phyloP scores from a whole-genome alignment of 2,329 filamentous ascomycete species.

The Exophiala mesophila region DNA sequence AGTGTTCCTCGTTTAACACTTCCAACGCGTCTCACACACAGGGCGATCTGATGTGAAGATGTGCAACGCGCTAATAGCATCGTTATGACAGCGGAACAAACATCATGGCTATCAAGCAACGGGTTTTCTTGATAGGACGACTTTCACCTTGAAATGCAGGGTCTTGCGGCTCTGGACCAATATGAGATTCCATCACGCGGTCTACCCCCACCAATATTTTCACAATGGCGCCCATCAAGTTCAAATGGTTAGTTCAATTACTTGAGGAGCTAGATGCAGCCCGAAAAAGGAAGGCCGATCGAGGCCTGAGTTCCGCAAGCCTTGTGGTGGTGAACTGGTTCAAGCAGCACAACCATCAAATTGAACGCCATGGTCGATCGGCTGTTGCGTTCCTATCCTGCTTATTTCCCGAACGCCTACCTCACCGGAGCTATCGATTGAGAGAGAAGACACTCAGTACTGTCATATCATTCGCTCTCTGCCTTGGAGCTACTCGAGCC shows the following conservation, averaged over 20 bases:
- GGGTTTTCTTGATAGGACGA: too few species aligned
- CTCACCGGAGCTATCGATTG: conserved; percentile 72
- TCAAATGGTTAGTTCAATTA: conserved; percentile 67
- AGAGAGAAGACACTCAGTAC: conserved; percentile 57
- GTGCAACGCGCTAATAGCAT: too few species aligned
- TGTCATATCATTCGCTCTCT: conserved; percentile 63
- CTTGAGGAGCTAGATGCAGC: conserved; percentile 61
- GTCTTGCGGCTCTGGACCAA: too few species aligned
- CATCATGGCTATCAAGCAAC: too few species aligned
- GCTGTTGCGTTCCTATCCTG: conserved; percentile 66
- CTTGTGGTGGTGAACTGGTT: conserved; percentile 66
- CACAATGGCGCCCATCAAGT: conserved; percentile 43
- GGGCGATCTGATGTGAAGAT: too few species aligned
- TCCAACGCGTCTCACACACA: too few species aligned
- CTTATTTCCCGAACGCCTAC: conserved; percentile 68
- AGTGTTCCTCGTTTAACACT: too few species aligned
- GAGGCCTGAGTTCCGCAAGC: conserved; percentile 32
- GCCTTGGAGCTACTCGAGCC: conserved; percentile 58
- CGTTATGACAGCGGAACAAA: too few species aligned
- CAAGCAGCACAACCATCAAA: conserved; percentile 50
- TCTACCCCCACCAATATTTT: too few species aligned
- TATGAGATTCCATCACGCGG: too few species aligned
- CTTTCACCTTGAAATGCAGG: too few species aligned
- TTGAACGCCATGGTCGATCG: conserved; percentile 56
- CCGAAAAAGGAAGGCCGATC: conserved; percentile 32